Base-by-base conservation (phyloP, 1,139 yeast species). In the Diutina ranongensis region DNA sequence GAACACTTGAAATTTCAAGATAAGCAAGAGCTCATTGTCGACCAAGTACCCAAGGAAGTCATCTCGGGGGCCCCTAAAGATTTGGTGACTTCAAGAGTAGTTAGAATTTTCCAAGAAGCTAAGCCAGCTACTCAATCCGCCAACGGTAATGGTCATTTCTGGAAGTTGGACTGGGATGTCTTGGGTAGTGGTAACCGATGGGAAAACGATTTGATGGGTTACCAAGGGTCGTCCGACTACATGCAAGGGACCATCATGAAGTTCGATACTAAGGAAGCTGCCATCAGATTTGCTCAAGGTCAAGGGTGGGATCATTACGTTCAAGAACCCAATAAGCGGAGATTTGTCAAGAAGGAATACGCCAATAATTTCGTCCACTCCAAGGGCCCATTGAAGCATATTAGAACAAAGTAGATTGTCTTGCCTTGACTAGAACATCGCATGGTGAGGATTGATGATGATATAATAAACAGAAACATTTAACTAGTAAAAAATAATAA, bases 131-230 rank as follows among this genome's bases (percentile, higher is more conserved):
- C 94, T 31, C 95, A 86, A 65, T 78, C 86, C 40, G 86, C 89
- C 15, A 63, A 66, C 50, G 67, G 69, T 56, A 74, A 76, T 56
- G 73, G 76, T 15, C 61, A 64, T 51, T 66, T 65, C 54, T 86
- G 95, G 95, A 78, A 77, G 58, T 60, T 86, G 51, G 95, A 86
- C 64, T 86, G 94, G 92, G 95, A 86, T 57, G 76, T 83, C 40
- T 67, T 82, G 48, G 81, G 81, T 44, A 78, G 82, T 56, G 87
- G 84, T 36, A 80, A 85, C 67, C 71, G 94, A 60, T 86, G 95
- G 95, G 95, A 85, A 61, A 85, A 86, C 63, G 94, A 85, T 58
- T 69, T 85, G 58, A 86, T 85, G 65, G 95, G 95, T 16, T 86
- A 84, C 70, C 89, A 85, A 56, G 76, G 86, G 34, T 71, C 85